Percentiles rank a stretch among this genome's conserved stretches.
Evolutionary conservation across 1,284 basidiomycete genomes (phyloP).

Genomic region (Porogramme epimiltina): DNA sequence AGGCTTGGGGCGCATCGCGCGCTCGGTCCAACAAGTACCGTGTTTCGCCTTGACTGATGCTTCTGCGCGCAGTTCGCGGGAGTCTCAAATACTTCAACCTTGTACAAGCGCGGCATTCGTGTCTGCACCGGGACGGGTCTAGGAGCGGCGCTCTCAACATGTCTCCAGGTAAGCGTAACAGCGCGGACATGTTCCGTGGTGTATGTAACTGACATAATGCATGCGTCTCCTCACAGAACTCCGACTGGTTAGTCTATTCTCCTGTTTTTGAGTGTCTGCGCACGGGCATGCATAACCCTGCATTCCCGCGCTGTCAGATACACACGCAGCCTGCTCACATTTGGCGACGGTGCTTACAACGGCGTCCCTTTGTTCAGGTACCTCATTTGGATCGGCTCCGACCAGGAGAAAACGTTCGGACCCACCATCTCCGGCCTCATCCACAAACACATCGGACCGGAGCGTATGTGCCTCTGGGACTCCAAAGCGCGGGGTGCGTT

Average conservation of each 20-base stretch:
- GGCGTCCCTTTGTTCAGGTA: constrained; percentile 42
- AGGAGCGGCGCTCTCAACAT: constrained; percentile 46
- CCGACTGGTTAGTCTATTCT: constrained; percentile 51
- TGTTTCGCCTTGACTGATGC: constrained; percentile 3
- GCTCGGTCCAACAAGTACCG: not conserved
- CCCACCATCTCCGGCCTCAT: constrained; percentile 48
- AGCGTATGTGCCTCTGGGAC: constrained; percentile 63
- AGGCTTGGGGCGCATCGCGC: not conserved
- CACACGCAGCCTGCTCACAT: not conserved
- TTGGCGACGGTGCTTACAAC: not conserved
- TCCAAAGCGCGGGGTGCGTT: constrained; percentile 57
- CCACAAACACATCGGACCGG: constrained; percentile 52
- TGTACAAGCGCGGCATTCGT: constrained; percentile 47
- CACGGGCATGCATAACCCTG: not conserved
- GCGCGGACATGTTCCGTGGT: not conserved
- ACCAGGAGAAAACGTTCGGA: constrained; percentile 47
- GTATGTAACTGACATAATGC: constrained; percentile 1
- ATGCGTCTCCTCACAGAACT: constrained; percentile 42
- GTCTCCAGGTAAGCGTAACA: constrained; percentile 34
- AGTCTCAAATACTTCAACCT: constrained; percentile 43
- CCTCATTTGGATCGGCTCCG: constrained; percentile 59
- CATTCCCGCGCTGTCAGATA: constrained; percentile 5
- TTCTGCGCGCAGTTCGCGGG: constrained; percentile 38
- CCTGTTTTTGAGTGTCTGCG: not conserved
- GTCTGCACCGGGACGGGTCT: constrained; percentile 48